Base-by-base conservation (phyloP, 352 stramenopile species). In the Globisporangium uncinulatum region DNA sequence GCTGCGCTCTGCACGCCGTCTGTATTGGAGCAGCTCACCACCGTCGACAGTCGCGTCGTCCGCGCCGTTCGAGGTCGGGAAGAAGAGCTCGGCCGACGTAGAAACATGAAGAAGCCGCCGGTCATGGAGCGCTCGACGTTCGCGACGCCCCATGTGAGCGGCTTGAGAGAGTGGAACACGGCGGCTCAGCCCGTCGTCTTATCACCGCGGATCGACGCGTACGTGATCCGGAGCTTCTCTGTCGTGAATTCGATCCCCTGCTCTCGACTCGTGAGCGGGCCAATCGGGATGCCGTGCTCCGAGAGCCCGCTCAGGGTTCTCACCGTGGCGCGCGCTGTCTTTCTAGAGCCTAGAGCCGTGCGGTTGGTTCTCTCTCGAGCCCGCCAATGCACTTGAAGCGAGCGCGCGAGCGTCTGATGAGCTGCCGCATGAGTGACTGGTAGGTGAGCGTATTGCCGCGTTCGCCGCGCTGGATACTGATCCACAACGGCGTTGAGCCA, bases 241-340 rank as follows among this genome's bases (percentile, higher is more conserved):
- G 78, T 77, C 34, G 73, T 65, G 58, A 67, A 67, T 19, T 69
- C 77, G 14, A 37, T 85, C 14, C 67, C 67, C 31, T 83, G 80
- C 19, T 83, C 63, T n/a, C 72, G 58, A 13, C 69, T 84, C 10
- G 43, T 58, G 50, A 85, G 85, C n/a, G 76, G 76, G 13, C 72
- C 76, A 29, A 84, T 62, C 14, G 76, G 75, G 24, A 65, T 56
- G n/a, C 76, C 76, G 47, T 86, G 53, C 10, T 67, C 53, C 72
- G 70, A 87, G 11, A 54, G 67, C 1, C 74, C 71, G 1, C 62
- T 83, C 24, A 86, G 53, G 15, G n/a, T 78, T 69, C 47, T 87
- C 76, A 34, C 76, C 76, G 39, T 82, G 62, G 44, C 71, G 83
- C 6, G 58, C 46, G 57, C 75, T 71, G 57, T 87, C 76, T 7